phyloP scores from a whole-genome alignment of 83 land plant species.

The Isoetes engelmannii region DNA sequence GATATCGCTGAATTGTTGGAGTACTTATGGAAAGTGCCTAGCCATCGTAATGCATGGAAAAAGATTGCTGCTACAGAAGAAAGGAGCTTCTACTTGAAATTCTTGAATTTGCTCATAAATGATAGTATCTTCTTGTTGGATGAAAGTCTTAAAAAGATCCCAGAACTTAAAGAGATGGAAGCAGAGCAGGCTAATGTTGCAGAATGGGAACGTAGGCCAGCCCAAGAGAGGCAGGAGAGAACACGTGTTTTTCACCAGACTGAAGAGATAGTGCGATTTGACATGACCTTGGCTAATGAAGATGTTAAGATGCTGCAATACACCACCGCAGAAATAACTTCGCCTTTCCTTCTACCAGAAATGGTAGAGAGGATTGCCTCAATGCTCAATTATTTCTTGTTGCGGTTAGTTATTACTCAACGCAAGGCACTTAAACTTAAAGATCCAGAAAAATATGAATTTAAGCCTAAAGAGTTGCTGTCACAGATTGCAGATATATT shows the following conservation, averaged over 20 bases:
- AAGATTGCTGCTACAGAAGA: conserved; percentile 80
- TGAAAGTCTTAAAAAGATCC: conserved; percentile 93
- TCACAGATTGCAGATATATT: conserved; percentile 90
- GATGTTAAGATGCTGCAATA: conserved; percentile 92
- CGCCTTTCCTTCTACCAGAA: conserved; percentile 91
- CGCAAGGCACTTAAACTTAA: conserved; percentile 75
- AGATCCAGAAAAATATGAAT: conserved; percentile 96
- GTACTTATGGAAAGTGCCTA: conserved; percentile 86
- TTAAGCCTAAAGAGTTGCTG: conserved; percentile 73
- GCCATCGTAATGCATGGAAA: conserved; percentile 87
- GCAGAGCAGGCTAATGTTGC: conserved; percentile 68
- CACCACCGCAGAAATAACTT: conserved; percentile 82
- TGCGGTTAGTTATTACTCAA: conserved; percentile 91
- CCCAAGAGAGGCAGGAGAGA: conserved; percentile 94
- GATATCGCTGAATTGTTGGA: conserved; percentile 93
- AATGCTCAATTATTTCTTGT: conserved; percentile 90
- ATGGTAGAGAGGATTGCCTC: conserved; percentile 98
- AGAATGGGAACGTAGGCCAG: conserved; percentile 85
- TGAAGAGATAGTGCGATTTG: conserved; percentile 82
- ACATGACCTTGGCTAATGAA: conserved; percentile 95
- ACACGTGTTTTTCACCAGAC: conserved; percentile 68
- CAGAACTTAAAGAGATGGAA: conserved; percentile 86
- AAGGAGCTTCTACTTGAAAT: conserved; percentile 87
- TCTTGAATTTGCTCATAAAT: conserved; percentile 86
- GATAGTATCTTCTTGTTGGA: conserved; percentile 97